Conservation (phyloP, 1,139 yeast species). For the Geotrichum bryndzae region DNA sequence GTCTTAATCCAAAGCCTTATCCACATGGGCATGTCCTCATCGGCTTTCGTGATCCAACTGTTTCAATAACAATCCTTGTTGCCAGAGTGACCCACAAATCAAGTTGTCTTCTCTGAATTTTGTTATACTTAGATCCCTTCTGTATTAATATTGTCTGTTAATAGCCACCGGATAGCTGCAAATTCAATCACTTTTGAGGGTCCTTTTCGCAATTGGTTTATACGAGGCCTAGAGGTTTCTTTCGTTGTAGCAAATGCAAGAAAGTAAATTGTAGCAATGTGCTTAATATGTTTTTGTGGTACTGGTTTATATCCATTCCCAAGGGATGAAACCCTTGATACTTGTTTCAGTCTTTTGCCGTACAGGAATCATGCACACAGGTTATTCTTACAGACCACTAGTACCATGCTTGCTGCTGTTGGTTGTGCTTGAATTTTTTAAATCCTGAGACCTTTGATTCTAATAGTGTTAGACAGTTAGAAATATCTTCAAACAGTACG, state of each 20-base stretch:
- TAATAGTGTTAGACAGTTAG: too few relatives aligned
- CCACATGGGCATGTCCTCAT: background rate
- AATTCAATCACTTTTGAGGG: constrained; percentile 1
- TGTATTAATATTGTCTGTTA: background rate
- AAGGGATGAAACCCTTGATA: constrained; percentile 3
- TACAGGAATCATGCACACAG: background rate
- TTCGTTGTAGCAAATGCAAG: constrained; percentile 4
- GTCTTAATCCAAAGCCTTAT: background rate
- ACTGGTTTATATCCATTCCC: constrained; percentile 10
- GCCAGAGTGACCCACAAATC: constrained; percentile 9
- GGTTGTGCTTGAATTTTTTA: background rate
- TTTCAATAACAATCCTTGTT: constrained; percentile 7
- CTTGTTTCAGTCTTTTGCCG: background rate
- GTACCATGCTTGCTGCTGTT: background rate
- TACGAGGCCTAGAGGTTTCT: constrained; percentile 5
- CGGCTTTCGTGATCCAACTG: constrained; percentile 14
- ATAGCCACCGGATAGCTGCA: background rate
- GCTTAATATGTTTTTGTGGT: constrained; percentile 8
- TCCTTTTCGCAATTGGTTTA: constrained; percentile 8
- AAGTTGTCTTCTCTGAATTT: constrained; percentile 6
- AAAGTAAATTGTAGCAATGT: constrained; percentile 7
- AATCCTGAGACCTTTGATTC: too few relatives aligned
- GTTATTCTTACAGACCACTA: background rate
- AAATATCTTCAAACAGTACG: too few relatives aligned
- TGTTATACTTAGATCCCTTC: constrained; percentile 8